Evolutionary conservation across 805 yeast species (phyloP).

Genomic region (Saccharomycopsis babjevae): DNA sequence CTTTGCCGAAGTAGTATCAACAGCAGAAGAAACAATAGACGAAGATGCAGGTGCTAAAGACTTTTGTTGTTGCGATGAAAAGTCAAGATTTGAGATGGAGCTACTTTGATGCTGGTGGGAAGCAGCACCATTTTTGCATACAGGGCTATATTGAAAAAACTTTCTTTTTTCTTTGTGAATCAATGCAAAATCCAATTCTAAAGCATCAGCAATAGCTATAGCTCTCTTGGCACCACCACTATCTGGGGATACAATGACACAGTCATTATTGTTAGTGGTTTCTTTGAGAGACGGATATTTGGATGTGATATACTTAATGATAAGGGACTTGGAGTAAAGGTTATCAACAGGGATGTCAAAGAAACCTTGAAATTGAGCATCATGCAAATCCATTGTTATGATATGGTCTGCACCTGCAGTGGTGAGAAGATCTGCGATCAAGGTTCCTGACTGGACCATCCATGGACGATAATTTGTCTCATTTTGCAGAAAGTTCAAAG

Average conservation of each 20-base stretch:
- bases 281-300: slow-evolving; percentile 41
- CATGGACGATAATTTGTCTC: slow-evolving; percentile 80
- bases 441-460: slow-evolving; percentile 92
- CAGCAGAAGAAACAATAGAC: not conserved
- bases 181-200: slow-evolving; percentile 84
- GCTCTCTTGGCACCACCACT: slow-evolving; percentile 99
- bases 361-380: slow-evolving; percentile 96
- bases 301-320: slow-evolving; percentile 74
- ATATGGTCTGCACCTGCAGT: slow-evolving; percentile 95
- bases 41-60: not conserved
- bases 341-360: slow-evolving; percentile 96
- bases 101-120: not conserved
- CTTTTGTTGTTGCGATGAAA: not conserved
- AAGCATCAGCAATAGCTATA: slow-evolving; percentile 82
- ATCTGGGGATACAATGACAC: slow-evolving; percentile 94
- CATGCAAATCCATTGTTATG: slow-evolving; percentile 96
- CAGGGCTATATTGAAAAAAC: slow-evolving; percentile 15
- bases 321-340: slow-evolving; percentile 75
- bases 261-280: slow-evolving; percentile 47
- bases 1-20: not conserved
- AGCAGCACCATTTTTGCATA: slow-evolving; percentile 18
- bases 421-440: slow-evolving; percentile 77
- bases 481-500: slow-evolving; percentile 26
- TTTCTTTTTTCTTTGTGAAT: slow-evolving; percentile 87
- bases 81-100: not conserved